A percentile compares a stretch with the other conserved stretches of the same genome.
Conservation (phyloP, 352 stramenopile species). For the Globisporangium mamillatum region DNA sequence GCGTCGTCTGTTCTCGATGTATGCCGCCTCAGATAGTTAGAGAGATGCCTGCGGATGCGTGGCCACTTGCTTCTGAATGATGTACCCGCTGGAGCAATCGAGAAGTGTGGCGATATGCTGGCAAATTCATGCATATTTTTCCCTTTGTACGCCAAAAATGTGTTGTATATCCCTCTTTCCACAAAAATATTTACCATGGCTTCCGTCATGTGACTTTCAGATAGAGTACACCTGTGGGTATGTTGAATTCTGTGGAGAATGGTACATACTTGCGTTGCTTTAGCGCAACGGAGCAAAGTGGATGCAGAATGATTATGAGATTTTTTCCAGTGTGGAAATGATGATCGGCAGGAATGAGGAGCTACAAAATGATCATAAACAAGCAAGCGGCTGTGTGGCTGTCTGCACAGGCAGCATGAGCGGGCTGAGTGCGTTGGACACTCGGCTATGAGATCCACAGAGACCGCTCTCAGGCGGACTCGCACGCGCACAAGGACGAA, state of each 20-base stretch:
- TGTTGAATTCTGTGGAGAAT: not conserved
- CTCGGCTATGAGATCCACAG: not conserved
- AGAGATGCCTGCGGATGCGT: not conserved
- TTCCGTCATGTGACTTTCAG: not conserved
- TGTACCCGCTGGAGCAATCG: not conserved
- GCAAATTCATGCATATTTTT: not conserved
- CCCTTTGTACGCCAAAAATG: not conserved
- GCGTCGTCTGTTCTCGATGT: too few species aligned
- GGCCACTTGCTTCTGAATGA: not conserved
- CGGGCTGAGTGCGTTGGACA: not conserved
- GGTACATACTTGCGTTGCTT: not conserved
- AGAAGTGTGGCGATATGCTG: not conserved
- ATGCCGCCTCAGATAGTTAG: not conserved
- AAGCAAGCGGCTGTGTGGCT: not conserved
- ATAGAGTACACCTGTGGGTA: not conserved
- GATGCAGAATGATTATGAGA: slow-evolving; percentile 2
- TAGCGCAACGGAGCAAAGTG: not conserved
- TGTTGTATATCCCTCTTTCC: not conserved
- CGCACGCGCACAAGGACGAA: not conserved
- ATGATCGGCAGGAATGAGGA: not conserved
- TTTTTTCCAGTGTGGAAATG: not conserved
- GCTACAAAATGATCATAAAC: not conserved
- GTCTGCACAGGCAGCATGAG: not conserved
- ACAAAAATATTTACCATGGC: not conserved
- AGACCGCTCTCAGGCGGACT: too few species aligned